Conservation (phyloP, 1,284 basidiomycete species). For the Pterula multifida region DNA sequence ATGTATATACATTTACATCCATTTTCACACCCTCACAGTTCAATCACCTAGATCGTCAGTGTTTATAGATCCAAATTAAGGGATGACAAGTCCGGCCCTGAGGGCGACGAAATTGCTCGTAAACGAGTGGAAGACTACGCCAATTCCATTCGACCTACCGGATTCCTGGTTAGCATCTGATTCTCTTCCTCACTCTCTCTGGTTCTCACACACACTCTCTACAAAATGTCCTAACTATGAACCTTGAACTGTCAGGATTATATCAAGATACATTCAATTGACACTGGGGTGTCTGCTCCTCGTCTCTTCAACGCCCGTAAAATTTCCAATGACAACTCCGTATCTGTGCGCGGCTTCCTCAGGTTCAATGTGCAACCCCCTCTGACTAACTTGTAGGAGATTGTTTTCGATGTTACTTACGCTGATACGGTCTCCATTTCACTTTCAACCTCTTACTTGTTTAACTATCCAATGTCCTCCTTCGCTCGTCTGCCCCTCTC, state of each 20-base stretch:
- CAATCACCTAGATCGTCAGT: conserved; percentile 51
- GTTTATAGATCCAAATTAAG: conserved; percentile 64
- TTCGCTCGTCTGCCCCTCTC: conserved; percentile 75
- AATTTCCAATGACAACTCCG: conserved; percentile 14
- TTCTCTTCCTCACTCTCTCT: conserved; percentile 5
- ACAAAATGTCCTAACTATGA: conserved; percentile 3
- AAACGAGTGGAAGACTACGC: conserved; percentile 57
- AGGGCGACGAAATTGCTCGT: conserved; percentile 64
- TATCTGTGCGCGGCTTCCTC: conserved; percentile 13
- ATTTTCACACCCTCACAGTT: conserved; percentile 1
- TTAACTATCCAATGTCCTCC: conserved; percentile 70
- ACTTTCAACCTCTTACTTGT: conserved; percentile 69
- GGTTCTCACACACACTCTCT: not conserved
- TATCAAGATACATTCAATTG: conserved; percentile 63
- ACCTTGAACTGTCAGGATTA: conserved; percentile 40
- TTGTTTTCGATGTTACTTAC: conserved; percentile 48
- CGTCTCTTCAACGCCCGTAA: conserved; percentile 45
- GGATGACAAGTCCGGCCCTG: conserved; percentile 42
- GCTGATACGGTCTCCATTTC: conserved; percentile 62
- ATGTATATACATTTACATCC: too few species aligned
- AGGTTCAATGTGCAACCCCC: conserved; percentile 5
- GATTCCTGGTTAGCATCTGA: conserved; percentile 44
- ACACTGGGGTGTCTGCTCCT: conserved; percentile 62
- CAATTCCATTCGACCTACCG: conserved; percentile 54
- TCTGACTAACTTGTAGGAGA: not conserved